Conservation (phyloP, 2,329 filamentous ascomycete genomes). For the Diaporthe batatas region DNA sequence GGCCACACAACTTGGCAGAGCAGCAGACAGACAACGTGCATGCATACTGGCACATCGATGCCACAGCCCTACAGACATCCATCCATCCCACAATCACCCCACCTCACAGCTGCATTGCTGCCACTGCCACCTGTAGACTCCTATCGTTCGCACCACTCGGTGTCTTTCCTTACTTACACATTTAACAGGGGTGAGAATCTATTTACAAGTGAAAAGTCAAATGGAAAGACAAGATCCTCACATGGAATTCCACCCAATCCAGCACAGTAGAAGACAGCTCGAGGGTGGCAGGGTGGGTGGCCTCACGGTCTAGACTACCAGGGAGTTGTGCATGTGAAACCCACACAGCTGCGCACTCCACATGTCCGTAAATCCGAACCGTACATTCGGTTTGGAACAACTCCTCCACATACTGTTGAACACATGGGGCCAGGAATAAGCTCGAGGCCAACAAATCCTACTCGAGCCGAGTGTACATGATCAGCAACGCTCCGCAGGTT, state of each 20-base stretch:
- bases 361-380: no score
- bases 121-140: no score
- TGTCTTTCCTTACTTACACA: background rate
- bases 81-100: background rate
- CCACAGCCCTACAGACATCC: slow-evolving; percentile 11
- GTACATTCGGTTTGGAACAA: no score
- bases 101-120: background rate
- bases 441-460: background rate
- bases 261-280: no score
- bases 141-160: background rate
- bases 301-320: no score
- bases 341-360: fast-evolving
- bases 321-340: background rate
- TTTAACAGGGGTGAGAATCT: background rate
- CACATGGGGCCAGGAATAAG: background rate
- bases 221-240: background rate
- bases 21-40: background rate
- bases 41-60: background rate
- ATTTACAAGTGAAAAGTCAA: background rate
- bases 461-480: background rate
- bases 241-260: no score
- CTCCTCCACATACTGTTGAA: background rate
- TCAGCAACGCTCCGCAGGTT: background rate
- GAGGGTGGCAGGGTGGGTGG: no score
- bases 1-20: background rate